Base-by-base conservation (phyloP, 2,329 filamentous ascomycete genomes). In the Nothopassalora personata region DNA sequence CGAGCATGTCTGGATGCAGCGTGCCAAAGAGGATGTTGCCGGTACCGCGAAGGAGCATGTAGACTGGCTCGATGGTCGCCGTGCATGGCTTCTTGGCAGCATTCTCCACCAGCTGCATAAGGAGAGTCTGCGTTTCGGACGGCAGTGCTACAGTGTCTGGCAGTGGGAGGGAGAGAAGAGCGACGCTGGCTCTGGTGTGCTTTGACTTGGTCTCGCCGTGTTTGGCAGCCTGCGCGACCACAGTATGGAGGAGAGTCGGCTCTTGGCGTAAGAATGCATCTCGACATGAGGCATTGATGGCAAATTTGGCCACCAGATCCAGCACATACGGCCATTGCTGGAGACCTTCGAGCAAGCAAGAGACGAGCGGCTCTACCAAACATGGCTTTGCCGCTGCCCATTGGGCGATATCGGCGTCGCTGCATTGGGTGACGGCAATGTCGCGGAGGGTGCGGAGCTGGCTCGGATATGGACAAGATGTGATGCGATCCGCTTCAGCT, bases 311-410 rank as follows among this genome's bases (percentile, higher is more conserved):
- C 43, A 86, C 68, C 30, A 85, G 72, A 31, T 75, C 72, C 57
- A 84, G 65, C 5, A 81, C 76, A 60, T 80, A 79, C 4, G 77
- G 74, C 71, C 81, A 83, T 49, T 78, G 75, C 34, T 79, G 75
- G 36, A 85, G 69, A 28, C 77, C 79, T 59, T 81, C 77, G 31
- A 80, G 68, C n/a, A 83, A 65, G 34, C 72, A 70, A n/a, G 71
- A 72, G 13, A 75, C 74, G 23, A 85, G 70, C 23, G 72, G 68
- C 10, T 72, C 70, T 49, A 83, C 69, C 53, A 80, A 77, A 66
- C 82, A 84, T 30, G 75, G 75, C 59, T 81, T 78, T 18, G 71
- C 74, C 34, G 75, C 68, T 3, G 79, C 76, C 78, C 81, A 84
- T 27, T 69, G 68, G 7, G 70, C 69, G 13, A 84, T 72, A 5